Conservation (phyloP, 2,329 filamentous ascomycete genomes). For the Cordyceps cateniannulata region DNA sequence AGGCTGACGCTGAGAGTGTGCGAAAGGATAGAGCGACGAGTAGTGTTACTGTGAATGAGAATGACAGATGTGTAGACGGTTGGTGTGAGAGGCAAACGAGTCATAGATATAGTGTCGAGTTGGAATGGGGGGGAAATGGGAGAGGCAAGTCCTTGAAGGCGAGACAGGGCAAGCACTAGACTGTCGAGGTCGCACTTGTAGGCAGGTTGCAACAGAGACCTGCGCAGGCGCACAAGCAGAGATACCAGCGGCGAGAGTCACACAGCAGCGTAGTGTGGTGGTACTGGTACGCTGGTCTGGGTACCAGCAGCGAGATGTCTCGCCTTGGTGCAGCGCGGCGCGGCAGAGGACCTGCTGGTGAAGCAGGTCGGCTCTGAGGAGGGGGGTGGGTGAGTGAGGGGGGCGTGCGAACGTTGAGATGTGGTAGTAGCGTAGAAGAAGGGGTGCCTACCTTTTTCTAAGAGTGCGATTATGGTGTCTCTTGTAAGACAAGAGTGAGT, state of each 20-base stretch:
- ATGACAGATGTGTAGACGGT: not conserved
- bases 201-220: not conserved
- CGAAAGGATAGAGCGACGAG: not conserved
- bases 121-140: constrained; percentile 9
- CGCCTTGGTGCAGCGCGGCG: constrained; percentile 6
- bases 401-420: not conserved
- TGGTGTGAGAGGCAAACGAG: not conserved
- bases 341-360: not conserved
- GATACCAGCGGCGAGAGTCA: not conserved
- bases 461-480: not conserved
- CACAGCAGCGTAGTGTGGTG: constrained; percentile 4
- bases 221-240: not conserved
- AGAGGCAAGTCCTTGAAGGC: constrained; percentile 5
- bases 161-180: constrained; percentile 5
- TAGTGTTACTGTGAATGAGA: not conserved
- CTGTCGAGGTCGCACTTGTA: constrained; percentile 6
- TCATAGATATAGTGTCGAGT: not conserved
- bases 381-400: constrained; percentile 1
- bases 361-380: not conserved
- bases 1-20: not conserved
- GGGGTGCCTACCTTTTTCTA: not conserved
- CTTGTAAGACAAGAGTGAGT: not conserved
- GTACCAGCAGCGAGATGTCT: constrained; percentile 9
- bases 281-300: constrained; percentile 2
- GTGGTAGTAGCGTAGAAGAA: not conserved